phyloP scores from a whole-genome alignment of 78 protist genomes.

The Polysphondylium violaceum region DNA sequence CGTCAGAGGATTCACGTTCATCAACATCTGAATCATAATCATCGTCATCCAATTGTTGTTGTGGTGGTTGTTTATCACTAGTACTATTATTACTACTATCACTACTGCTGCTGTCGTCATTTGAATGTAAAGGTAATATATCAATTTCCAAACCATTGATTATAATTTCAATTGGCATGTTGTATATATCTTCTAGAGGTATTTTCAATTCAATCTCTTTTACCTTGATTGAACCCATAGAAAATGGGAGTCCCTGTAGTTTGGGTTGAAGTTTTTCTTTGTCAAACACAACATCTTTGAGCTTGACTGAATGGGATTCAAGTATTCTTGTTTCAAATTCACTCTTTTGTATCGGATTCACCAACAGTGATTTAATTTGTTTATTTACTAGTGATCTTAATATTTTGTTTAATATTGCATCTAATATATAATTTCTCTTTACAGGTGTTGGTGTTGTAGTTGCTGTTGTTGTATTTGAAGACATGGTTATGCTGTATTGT shows the following conservation, averaged over 20 bases:
- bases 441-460: too few relatives aligned
- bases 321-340: slow-evolving; percentile 48
- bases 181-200: slow-evolving; percentile 26
- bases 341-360: slow-evolving; percentile 22
- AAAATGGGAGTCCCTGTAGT: slow-evolving; percentile 35
- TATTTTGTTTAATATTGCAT: slow-evolving; percentile 6
- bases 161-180: neutral
- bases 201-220: slow-evolving; percentile 15
- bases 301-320: neutral
- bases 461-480: too few relatives aligned
- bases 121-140: slow-evolving; percentile 1
- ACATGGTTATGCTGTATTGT: too few relatives aligned
- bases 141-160: slow-evolving; percentile 43
- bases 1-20: neutral
- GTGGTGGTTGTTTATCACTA: neutral
- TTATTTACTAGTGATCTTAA: slow-evolving; percentile 44
- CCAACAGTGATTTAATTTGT: slow-evolving; percentile 9
- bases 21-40: neutral
- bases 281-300: slow-evolving; percentile 36
- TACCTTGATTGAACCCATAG: slow-evolving; percentile 15
- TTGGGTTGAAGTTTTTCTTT: slow-evolving; percentile 1
- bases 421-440: neutral
- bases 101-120: neutral
- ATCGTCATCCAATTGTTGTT: neutral
- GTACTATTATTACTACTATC: neutral